A percentile compares a stretch with the other conserved stretches of the same genome.
These are phyloP conservation scores for Aspergillus sp. DNA, from an alignment of 2,329 filamentous ascomycete species.

Conservation along the genomic window DNA sequence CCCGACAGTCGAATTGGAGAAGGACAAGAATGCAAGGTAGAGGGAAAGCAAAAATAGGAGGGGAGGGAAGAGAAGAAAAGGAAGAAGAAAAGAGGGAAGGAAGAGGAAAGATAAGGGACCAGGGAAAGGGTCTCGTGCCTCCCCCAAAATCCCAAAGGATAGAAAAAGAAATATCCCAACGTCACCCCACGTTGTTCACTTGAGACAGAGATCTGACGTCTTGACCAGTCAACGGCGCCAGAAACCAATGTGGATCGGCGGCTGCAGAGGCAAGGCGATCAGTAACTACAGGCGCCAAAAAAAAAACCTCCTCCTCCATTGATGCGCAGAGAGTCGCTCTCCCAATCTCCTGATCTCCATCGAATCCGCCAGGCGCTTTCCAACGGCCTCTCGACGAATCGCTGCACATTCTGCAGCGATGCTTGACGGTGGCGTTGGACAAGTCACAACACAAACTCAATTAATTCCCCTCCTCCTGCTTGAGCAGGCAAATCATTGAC, in stretches of 20 bases:
- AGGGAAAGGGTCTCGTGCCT: slow-evolving; percentile 4
- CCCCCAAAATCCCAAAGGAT: not conserved
- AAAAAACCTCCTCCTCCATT: too few species aligned
- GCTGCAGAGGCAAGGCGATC: not conserved
- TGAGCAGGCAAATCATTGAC: not conserved
- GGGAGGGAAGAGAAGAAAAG: not conserved
- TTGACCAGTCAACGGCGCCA: too few species aligned
- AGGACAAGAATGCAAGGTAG: not conserved
- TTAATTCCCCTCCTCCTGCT: not conserved
- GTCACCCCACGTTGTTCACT: slow-evolving; percentile 2
- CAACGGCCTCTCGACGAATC: slow-evolving; percentile 4
- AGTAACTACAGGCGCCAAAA: too few species aligned
- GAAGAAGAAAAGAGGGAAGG: not conserved
- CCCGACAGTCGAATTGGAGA: not conserved
- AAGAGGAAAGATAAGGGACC: not conserved
- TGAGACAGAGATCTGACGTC: not conserved
- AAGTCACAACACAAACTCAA: slow-evolving; percentile 15
- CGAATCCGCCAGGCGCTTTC: not conserved
- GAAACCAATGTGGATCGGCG: not conserved
- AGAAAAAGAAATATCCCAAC: slow-evolving; percentile 1
- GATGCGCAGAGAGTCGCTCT: not conserved
- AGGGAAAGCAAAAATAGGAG: slow-evolving; percentile 4
- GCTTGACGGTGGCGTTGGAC: slow-evolving; percentile 17
- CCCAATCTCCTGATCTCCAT: not conserved
- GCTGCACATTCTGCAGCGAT: slow-evolving; percentile 2